These are phyloP conservation scores for Saccharata proteae DNA, from an alignment of 2,329 filamentous ascomycete species.

Conservation along the genomic window DNA sequence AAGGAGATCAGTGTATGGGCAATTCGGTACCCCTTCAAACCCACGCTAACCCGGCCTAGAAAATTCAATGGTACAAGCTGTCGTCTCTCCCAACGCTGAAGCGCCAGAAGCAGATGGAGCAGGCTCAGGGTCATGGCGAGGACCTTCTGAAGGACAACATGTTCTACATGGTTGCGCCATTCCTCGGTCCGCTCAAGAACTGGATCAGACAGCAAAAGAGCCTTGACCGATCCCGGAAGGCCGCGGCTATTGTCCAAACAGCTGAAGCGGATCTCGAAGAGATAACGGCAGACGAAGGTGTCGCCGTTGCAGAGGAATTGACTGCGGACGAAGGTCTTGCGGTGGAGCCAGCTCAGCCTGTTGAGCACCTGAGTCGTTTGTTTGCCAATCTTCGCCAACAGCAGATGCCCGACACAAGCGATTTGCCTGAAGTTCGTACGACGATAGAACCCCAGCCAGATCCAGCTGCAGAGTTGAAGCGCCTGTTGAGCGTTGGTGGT, in stretches of 20 bases:
- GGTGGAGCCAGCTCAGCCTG: constrained; percentile 13
- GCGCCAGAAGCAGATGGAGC: constrained; percentile 48
- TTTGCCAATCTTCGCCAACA: constrained; percentile 18
- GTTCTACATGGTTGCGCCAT: constrained; percentile 97
- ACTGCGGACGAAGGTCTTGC: constrained; percentile 15
- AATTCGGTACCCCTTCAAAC: neutral
- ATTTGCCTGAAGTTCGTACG: constrained; percentile 19
- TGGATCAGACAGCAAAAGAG: constrained; percentile 83
- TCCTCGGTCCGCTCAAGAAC: constrained; percentile 71
- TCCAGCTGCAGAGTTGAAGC: constrained; percentile 41
- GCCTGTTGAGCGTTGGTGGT: constrained; percentile 31
- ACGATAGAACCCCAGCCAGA: constrained; percentile 23
- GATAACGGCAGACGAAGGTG: constrained; percentile 20
- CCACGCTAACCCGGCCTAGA: constrained; percentile 25
- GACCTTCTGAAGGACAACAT: constrained; percentile 60
- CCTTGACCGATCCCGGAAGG: constrained; percentile 51
- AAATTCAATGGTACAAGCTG: constrained; percentile 88
- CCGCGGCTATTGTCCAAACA: constrained; percentile 22
- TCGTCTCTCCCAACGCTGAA: constrained; percentile 75
- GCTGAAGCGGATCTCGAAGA: constrained; percentile 10
- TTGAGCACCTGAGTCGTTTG: constrained; percentile 21
- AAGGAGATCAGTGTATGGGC: constrained; percentile 71
- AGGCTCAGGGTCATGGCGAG: constrained; percentile 43
- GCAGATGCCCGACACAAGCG: constrained; percentile 14
- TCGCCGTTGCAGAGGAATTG: constrained; percentile 15